Base-by-base conservation (phyloP, 805 yeast species). In the Ascoidea asiatica region DNA sequence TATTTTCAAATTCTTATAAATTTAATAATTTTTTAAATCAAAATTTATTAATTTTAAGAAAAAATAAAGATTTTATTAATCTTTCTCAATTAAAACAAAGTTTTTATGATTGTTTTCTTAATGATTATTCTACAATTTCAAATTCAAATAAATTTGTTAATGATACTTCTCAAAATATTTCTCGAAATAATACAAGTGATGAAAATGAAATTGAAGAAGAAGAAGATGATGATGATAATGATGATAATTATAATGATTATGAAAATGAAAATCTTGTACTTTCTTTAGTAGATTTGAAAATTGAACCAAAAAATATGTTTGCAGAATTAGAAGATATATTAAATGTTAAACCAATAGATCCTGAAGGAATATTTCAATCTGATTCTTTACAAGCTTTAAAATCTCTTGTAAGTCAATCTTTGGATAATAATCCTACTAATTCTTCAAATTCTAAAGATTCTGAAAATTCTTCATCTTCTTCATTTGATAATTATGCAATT, bases 311-410 rank as follows among this genome's bases (percentile, higher is more conserved):
- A 21, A 64, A 66, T 37, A 56, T 62, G 18, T 61, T 57, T 48
- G 49, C 50, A 13, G 74, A 70, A 49, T 64, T 76, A 40, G 63
- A 63, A 42, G 75, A 70, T 48, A 73, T 77, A 35, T 61, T 78
- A 54, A 72, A 66, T 51, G 70, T 74, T 1, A 66, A 72, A 46
- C 70, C 80, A 0, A 66, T 76, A 19, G 79, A 73, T 54, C 74
- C 81, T 0, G 72, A 72, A 39, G 65, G 66, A 41, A 72, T 74
- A 0, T 58, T 77, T 40, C 62, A 44, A 21, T 37, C 48, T n/a
- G 37, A 41, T 4, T 48, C 51, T 7, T 46, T 44, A 29, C 47
- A 46, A 37, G 51, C 49, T 7, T 41, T 49, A 21, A 46, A 46
- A 37, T 40, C 36, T 21, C 41, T 49, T 13, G 46, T 44, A 17